phyloP scores from a whole-genome alignment of 352 stramenopile genomes.

The Phytophthora pisi region DNA sequence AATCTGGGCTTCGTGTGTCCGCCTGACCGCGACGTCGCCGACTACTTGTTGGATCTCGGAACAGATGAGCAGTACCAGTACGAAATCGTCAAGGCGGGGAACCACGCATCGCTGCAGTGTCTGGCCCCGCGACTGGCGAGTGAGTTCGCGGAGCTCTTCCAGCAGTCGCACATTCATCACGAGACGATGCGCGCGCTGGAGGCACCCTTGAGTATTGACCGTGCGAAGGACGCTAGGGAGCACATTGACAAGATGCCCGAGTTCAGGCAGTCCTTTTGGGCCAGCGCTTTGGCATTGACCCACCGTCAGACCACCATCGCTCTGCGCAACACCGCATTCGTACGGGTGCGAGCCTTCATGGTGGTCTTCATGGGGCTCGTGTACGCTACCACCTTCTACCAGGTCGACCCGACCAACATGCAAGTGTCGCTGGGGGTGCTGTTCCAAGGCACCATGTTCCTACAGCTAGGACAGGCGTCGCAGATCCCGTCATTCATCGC shows the following conservation, averaged over 20 bases:
- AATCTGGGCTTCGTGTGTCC: slow-evolving; percentile 55
- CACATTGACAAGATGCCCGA: slow-evolving; percentile 63
- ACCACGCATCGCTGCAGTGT: slow-evolving; percentile 1
- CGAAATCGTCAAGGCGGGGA: slow-evolving; percentile 6
- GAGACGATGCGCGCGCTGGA: slow-evolving; percentile 68
- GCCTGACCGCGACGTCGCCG: slow-evolving; percentile 35
- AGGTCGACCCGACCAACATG: slow-evolving; percentile 24
- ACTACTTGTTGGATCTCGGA: slow-evolving; percentile 50
- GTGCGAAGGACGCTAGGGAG: slow-evolving; percentile 8
- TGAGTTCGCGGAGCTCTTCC: slow-evolving; percentile 20
- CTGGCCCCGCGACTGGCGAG: slow-evolving; percentile 18
- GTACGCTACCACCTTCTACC: slow-evolving; percentile 31
- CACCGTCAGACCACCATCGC: slow-evolving; percentile 41
- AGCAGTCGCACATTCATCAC: slow-evolving; percentile 31
- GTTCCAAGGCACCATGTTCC: slow-evolving; percentile 70
- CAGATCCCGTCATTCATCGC: slow-evolving; percentile 69
- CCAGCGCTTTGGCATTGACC: slow-evolving; percentile 41
- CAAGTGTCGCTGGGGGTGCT: slow-evolving; percentile 58
- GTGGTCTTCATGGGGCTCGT: slow-evolving; percentile 31
- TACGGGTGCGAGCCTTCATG: slow-evolving; percentile 25
- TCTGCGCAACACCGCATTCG: slow-evolving; percentile 30
- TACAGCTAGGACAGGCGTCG: slow-evolving; percentile 55
- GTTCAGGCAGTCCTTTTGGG: slow-evolving; percentile 50
- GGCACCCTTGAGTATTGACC: slow-evolving; percentile 5
- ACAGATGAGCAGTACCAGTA: slow-evolving; percentile 36